phyloP scores from a whole-genome alignment of 225 moss, liverwort and hornwort genomes.

The Rhytidiadelphus loreus region DNA sequence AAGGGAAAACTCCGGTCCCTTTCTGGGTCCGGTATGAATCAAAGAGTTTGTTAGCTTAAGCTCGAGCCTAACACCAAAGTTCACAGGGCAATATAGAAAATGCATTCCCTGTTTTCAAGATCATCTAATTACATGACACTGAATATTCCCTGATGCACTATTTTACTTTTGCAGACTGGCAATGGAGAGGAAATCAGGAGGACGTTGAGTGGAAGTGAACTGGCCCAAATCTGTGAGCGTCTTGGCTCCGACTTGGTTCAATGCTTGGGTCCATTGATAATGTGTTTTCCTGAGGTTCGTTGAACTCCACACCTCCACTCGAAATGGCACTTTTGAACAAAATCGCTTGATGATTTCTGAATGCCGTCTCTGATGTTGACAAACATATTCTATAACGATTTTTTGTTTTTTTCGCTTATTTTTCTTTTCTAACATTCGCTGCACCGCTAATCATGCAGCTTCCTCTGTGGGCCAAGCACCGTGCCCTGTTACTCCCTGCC shows the following conservation, averaged over 20 bases:
- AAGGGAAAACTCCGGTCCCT: background rate
- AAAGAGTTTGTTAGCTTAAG: background rate
- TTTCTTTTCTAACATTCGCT: background rate
- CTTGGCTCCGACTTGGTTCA: slow-evolving; percentile 21
- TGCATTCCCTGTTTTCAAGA: background rate
- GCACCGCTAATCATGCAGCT: slow-evolving; percentile 5
- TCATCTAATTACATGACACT: background rate
- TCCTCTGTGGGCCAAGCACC: slow-evolving; percentile 35
- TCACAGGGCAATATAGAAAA: background rate
- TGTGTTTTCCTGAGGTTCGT: slow-evolving; percentile 37
- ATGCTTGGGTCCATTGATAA: slow-evolving; percentile 11
- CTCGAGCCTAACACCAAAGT: background rate
- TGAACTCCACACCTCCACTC: background rate
- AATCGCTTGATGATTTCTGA: background rate
- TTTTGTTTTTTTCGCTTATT: background rate
- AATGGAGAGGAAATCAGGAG: background rate
- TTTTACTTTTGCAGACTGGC: background rate
- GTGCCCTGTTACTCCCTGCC: slow-evolving; percentile 20
- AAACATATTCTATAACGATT: background rate
- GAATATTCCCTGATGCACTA: background rate
- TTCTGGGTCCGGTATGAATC: background rate
- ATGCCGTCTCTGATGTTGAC: background rate
- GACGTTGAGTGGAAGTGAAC: slow-evolving; percentile 10
- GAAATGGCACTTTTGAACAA: background rate
- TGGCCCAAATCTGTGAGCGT: slow-evolving; percentile 18